Conservation (phyloP, 2,329 filamentous ascomycete species). For the Pyrenophora seminiperda region DNA sequence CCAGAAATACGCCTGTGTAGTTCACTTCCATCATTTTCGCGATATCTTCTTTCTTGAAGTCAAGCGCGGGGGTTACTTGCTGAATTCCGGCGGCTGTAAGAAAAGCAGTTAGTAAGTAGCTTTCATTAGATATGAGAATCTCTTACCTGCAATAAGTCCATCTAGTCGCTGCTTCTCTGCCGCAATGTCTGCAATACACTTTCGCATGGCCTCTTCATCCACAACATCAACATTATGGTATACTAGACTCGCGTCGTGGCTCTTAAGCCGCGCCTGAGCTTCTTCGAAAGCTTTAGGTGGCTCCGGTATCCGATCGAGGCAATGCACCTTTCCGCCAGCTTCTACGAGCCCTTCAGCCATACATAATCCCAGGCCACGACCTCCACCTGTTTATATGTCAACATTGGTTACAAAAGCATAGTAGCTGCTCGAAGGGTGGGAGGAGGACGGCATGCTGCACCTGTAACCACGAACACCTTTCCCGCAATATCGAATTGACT, state of each 20-base stretch:
- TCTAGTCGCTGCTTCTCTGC: slow-evolving; percentile 72
- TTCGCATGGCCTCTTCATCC: slow-evolving; percentile 68
- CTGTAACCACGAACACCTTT: slow-evolving; percentile 59
- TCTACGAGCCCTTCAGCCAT: slow-evolving; percentile 75
- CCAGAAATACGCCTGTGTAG: slow-evolving; percentile 65
- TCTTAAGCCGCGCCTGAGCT: slow-evolving; percentile 64
- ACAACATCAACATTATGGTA: slow-evolving; percentile 83
- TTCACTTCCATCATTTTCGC: slow-evolving; percentile 65
- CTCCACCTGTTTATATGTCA: slow-evolving; percentile 62
- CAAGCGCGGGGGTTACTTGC: slow-evolving; percentile 78
- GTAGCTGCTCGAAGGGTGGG: slow-evolving; percentile 44
- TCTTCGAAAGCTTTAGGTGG: slow-evolving; percentile 65
- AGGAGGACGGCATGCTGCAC: slow-evolving; percentile 67
- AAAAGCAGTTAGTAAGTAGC: not conserved
- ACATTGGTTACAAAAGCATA: slow-evolving; percentile 35
- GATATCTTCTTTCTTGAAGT: slow-evolving; percentile 67
- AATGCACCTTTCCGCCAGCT: slow-evolving; percentile 73
- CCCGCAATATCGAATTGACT: slow-evolving; percentile 39
- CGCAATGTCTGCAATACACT: slow-evolving; percentile 69
- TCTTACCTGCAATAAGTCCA: slow-evolving; percentile 67
- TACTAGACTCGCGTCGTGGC: slow-evolving; percentile 65
- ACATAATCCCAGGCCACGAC: slow-evolving; percentile 70
- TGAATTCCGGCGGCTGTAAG: slow-evolving; percentile 69
- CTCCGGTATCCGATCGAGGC: slow-evolving; percentile 63
- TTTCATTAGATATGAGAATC: not conserved